A percentile compares a stretch with the other conserved stretches of the same genome.
phyloP scores from a whole-genome alignment of 1,284 basidiomycete species.

The Chondrostereum purpureum region DNA sequence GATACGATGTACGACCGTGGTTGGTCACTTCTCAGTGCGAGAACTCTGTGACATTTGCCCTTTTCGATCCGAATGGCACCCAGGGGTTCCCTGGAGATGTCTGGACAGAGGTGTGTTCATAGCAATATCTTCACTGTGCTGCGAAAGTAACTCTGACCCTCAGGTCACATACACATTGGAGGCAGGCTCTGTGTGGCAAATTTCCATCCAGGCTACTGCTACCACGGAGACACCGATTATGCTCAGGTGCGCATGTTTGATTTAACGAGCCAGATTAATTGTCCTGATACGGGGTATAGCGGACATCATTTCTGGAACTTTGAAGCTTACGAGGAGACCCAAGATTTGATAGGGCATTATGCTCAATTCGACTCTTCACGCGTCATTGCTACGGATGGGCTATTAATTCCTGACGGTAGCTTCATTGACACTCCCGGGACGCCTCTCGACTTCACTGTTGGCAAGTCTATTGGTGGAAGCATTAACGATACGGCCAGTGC shows the following conservation, averaged over 20 bases:
- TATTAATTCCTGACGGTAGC: slow-evolving; percentile 38
- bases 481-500: slow-evolving; percentile 28
- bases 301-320: slow-evolving; percentile 42
- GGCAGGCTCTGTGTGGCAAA: slow-evolving; percentile 32
- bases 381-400: slow-evolving; percentile 35
- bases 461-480: slow-evolving; percentile 32
- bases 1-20: slow-evolving; percentile 38
- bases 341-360: slow-evolving; percentile 35
- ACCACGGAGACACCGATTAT: slow-evolving; percentile 39
- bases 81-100: slow-evolving; percentile 43
- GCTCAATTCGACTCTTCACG: slow-evolving; percentile 31
- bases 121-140: too few species aligned
- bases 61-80: slow-evolving; percentile 35
- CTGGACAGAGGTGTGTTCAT: slow-evolving; percentile 23
- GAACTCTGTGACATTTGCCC: slow-evolving; percentile 31
- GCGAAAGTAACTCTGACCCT: neutral
- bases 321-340: slow-evolving; percentile 37
- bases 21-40: slow-evolving; percentile 21
- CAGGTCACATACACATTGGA: slow-evolving; percentile 34
- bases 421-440: slow-evolving; percentile 31
- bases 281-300: too few species aligned
- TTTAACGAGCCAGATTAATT: too few species aligned
- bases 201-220: slow-evolving; percentile 32
- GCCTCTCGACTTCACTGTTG: slow-evolving; percentile 37
- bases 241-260: too few species aligned